Base-by-base conservation (phyloP, 148 eudicot genomes). In the Rhododendron griersonianum region DNA sequence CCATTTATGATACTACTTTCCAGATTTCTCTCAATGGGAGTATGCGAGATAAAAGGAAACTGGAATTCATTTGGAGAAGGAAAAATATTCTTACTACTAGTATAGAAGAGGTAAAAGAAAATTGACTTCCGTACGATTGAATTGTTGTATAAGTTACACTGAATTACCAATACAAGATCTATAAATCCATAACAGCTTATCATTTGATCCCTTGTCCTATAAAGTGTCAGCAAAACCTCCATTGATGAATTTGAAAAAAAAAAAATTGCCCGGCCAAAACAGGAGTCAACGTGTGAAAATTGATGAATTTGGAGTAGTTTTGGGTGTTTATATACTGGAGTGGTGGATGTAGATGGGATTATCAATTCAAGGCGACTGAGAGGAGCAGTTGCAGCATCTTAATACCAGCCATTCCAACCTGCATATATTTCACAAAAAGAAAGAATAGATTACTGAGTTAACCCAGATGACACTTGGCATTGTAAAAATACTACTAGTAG, bases 361-460 rank as follows among this genome's bases (percentile, higher is more conserved):
- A 80, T 84, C 28, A 85, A 84, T 65, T 84, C 28, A 85, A 84
- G 84, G 80, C 81, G 87, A 81, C 88, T 85, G 76, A 4, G 89
- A 85, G 86, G 87, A 86, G 85, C 86, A 91, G 83, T 86, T 83
- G 84, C 94, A 90, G 81, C 91, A 90, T 88, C 85, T 89, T 9
- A 81, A 85, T 77, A 88, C 83, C 85, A 93, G 85, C 95, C 95
- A 93, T 57, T 86, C 87, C 79, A 93, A 71, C 90, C 93, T 50
- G 65, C 71, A 59, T 0, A 6, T 41, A 41, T 16, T 81, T 81
- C 69, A 41, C n/a, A 2, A 7, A 19, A 76, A 10, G 19, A 1
- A 21, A 78, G 21, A 76, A 76, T 63, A 55, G 16, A 47, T 47
- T 47, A 0, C 2, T 47, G 45, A 48, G 16, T 53, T 16, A 57